A percentile compares a stretch with the other conserved stretches of the same genome.
Evolutionary conservation across 345 rosid species (phyloP).

Genomic region (Aquilaria yunnanensis): DNA sequence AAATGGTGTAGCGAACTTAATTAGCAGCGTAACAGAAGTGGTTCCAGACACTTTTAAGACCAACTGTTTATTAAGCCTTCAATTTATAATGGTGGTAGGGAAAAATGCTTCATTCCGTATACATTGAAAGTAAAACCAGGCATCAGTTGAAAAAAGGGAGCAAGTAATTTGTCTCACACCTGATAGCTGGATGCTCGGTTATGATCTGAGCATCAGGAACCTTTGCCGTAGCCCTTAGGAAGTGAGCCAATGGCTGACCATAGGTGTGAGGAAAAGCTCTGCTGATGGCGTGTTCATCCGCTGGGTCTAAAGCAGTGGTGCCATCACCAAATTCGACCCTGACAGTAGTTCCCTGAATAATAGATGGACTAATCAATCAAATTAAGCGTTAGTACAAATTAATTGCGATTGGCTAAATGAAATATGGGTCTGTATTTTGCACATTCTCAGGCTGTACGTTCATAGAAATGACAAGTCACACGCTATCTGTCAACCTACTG

Average conservation of each 20-base stretch:
- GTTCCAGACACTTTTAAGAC: too few species aligned
- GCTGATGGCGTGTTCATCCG: constrained; percentile 56
- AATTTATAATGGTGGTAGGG: not conserved
- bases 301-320: constrained; percentile 56
- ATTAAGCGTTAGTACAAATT: too few species aligned
- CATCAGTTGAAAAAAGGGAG: not conserved
- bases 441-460: too few species aligned
- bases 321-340: constrained; percentile 93
- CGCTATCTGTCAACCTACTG: too few species aligned
- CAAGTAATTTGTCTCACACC: constrained; percentile 28
- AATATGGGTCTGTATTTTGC: too few species aligned
- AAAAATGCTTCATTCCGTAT: too few species aligned
- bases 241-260: constrained; percentile 93
- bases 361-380: not conserved
- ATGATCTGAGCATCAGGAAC: constrained; percentile 94
- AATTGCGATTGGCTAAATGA: too few species aligned
- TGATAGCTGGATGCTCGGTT: constrained; percentile 68
- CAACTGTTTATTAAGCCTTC: too few species aligned
- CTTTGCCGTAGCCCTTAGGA: constrained; percentile 76
- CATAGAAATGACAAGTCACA: too few species aligned
- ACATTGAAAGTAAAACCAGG: not conserved
- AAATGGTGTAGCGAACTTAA: not conserved
- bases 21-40: not conserved
- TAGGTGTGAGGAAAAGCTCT: constrained; percentile 78
- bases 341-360: constrained; percentile 83